Evolutionary conservation across 202 grass and related monocot species (phyloP), one percentile per base, ranked within the genome.

Genomic region (Hordeum pubiflorum): DNA sequence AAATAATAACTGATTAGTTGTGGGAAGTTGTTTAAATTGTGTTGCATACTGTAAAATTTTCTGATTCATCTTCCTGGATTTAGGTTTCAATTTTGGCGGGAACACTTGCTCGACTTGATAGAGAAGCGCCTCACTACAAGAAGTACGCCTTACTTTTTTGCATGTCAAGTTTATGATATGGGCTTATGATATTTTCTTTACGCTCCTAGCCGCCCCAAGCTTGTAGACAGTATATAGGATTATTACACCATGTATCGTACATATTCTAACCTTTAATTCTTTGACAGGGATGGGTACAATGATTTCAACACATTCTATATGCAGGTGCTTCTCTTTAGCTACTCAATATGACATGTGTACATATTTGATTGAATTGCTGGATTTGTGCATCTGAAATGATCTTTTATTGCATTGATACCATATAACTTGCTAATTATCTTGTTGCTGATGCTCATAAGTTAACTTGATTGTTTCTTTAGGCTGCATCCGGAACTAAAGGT

Each of bases 281-380:
- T 79, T 86, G 66, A 34, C 74, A 99, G 96, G 90, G 96, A 99
- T 44, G 96, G 96, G 52, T 99, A 99, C 79, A 99, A 99, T 48
- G 96, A 99, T 86, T 99, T 99, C 92, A 99, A 99, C 80, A 99
- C 96, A 74, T 93, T 93, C 89, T 99, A 99, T 74, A 91, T 99
- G 89, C 96, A 99, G 96, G 96, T 94, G 73, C 72, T 81, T 79
- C 75, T 84, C 48, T 84, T 69, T 34, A 81, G 31, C 58, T 72
- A 39, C 48, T 74, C 37, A 76, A 74, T 79, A 64, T 59, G 72
- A 17, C 78, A 85, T 58, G 22, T 17, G 27, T 48, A 48, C 38
- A 31, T 64, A 36, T 55, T 67, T 13, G 5, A 27, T 82, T 9
- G 46, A 77, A 72, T 58, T 81, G 46, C 17, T 58, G 33, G 15